Evolutionary conservation across 2,329 filamentous ascomycete species (phyloP).

Genomic region (Diaporthe amygdali): DNA sequence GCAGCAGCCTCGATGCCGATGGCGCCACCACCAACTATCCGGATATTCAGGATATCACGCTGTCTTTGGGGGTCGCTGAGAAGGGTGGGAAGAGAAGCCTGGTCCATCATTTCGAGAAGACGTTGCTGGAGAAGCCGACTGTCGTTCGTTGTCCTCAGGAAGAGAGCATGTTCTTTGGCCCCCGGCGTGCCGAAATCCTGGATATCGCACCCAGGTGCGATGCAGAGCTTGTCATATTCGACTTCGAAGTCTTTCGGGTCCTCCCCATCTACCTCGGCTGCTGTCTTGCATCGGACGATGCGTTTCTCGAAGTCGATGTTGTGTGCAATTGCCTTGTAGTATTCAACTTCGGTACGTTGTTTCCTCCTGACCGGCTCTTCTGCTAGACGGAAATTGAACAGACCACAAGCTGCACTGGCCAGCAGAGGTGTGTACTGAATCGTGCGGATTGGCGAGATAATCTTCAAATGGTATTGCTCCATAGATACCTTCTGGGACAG

Average conservation of each 20-base stretch:
- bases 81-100: conserved; percentile 31
- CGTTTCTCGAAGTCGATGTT: conserved; percentile 42
- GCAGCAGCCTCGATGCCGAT: conserved; percentile 48
- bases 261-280: conserved; percentile 35
- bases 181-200: conserved; percentile 46
- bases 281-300: conserved; percentile 39
- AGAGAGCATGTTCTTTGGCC: conserved; percentile 42
- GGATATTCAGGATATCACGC: conserved; percentile 40
- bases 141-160: conserved; percentile 41
- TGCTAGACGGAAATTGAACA: conserved; percentile 50
- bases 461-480: conserved; percentile 42
- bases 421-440: conserved; percentile 50
- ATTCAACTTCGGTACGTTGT: conserved; percentile 34
- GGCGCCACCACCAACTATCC: conserved; percentile 46
- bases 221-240: conserved; percentile 45
- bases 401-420: conserved; percentile 47
- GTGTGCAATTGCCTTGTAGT: conserved; percentile 45
- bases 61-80: conserved; percentile 32
- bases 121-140: conserved; percentile 39
- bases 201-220: conserved; percentile 47
- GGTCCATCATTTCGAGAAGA: conserved; percentile 35
- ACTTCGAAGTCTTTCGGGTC: conserved; percentile 39
- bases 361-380: conserved; percentile 47
- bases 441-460: conserved; percentile 47
- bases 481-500: conserved; percentile 41